Base-by-base conservation (phyloP, 176 grass and related monocot genomes). In the Carex pumila region DNA sequence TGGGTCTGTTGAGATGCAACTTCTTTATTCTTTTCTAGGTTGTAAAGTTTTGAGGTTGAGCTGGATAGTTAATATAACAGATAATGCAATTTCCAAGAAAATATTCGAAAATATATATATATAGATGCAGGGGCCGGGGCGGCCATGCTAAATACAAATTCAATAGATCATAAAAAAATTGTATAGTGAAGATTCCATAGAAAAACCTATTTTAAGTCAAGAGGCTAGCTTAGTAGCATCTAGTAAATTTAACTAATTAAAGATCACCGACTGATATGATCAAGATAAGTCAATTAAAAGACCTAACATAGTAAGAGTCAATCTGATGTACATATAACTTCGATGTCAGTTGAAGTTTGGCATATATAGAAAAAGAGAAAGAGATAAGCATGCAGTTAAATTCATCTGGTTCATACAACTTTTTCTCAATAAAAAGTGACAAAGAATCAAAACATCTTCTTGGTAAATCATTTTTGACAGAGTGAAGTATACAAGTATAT, bases 71-170 rank as follows among this genome's bases (percentile, higher is more conserved):
- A 52, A 47, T 53, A 53, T 29, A 45, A 75, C 53, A 14, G 4
- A 53, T 75, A 12, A 75, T 75, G 45, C 71, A 75, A 75, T 71
- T 71, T 71, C 67, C 71, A 52, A 75, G 71, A 50, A 75, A 75
- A 50, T 73, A 52, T 18, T 73, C n/a, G 8, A 12, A 50, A 39
- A 39, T 39, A 39, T 39, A 73, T 66, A 39, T 39, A 39, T 39
- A 73, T 66, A 21, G 6, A 52, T 29, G 2, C 43, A 52, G 39
- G n/a, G 39, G 2, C 43, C 29, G 39, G n/a, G 39, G 17, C 43
- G 47, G 9, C 41, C 70, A 13, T 50, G 70, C 11, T 25, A 50
- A 21, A 50, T 73, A 73, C 41, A 14, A 52, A 13, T 75, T 53
- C 43, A 75, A 60, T 53, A 53, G 12, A 30, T 53, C 19, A 53